Base-by-base conservation (phyloP, 2,329 filamentous ascomycete species). In the Massarina eburnea region DNA sequence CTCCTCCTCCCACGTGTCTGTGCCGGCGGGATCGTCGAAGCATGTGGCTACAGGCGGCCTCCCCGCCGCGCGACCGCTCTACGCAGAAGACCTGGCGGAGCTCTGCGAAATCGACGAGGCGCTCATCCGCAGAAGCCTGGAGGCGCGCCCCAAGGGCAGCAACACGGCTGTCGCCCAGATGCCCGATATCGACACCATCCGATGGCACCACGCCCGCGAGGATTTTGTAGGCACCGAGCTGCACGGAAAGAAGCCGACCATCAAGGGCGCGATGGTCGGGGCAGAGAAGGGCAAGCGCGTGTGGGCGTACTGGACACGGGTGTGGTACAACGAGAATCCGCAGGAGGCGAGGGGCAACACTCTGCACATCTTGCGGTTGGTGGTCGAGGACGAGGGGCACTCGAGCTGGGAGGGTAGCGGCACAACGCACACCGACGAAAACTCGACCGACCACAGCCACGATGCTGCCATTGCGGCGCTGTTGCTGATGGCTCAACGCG, bases 151-250 rank as follows among this genome's bases (percentile, higher is more conserved):
- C 60, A 57, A 60, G 65, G 61, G 59, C 52, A 62, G 71, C 46
- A 74, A 77, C 54, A 79, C 75, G 12, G 71, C 75, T 18, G 79
- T 94, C 32, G 87, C 89, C 32, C 73, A 91, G 51, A 57, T 83
- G 38, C 88, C 89, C 0, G 82, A 89, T 58, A 69, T 81, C 48
- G 80, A 85, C 45, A 82, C 83, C 6, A 79, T 91, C 55, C 72
- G 79, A 49, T 95, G 89, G 89, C 86, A 92, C 68, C 82, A 89
- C 66, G 82, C 84, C 47, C 83, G 92, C 39, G 90, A 96, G 70
- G 84, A 91, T 39, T 94, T 88, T 67, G 85, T 92, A 61, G 81
- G 80, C 4, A 76, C 79, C 43, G 79, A 82, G 51, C 74, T 91
- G 5, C 80, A 86, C 54, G 74, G 78, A 2, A 72, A 74, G 15